These are phyloP conservation scores for Leccinum broughii DNA, from an alignment of 768 basidiomycete genomes.

Conservation along the genomic window DNA sequence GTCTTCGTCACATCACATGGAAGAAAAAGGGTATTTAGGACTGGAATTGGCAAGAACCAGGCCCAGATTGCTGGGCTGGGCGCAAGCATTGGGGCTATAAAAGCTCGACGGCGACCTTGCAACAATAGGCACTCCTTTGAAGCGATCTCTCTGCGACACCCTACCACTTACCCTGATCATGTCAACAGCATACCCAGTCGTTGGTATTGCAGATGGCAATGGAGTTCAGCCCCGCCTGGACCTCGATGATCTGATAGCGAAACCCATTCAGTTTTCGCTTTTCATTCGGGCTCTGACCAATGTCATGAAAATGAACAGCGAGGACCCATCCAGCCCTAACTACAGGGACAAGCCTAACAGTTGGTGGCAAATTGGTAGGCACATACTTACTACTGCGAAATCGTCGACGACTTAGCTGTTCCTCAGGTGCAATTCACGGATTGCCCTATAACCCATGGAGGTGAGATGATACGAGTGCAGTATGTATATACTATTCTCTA, in stretches of 20 bases:
- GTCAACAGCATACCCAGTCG: slow-evolving; percentile 14
- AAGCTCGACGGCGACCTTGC: neutral
- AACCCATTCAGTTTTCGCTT: slow-evolving; percentile 20
- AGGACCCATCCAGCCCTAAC: slow-evolving; percentile 1
- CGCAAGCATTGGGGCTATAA: neutral
- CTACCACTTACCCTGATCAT: slow-evolving; percentile 7
- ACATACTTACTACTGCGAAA: too few species aligned
- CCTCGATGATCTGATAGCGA: slow-evolving; percentile 16
- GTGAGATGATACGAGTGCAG: neutral
- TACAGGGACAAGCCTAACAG: slow-evolving; percentile 20
- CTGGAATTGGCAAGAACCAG: neutral
- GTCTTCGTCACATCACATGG: neutral
- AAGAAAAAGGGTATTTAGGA: neutral
- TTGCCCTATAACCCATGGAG: too few species aligned
- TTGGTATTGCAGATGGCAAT: slow-evolving; percentile 1
- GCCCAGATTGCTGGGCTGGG: neutral
- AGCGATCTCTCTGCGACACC: neutral
- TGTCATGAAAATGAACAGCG: slow-evolving; percentile 7
- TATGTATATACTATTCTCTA: too few species aligned
- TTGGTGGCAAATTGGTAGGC: slow-evolving; percentile 24
- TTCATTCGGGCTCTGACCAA: slow-evolving; percentile 19
- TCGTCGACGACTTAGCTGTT: neutral
- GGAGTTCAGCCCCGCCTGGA: slow-evolving; percentile 19
- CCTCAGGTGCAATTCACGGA: too few species aligned
- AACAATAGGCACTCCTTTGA: neutral